These are phyloP conservation scores for Scedosporium minutisporum DNA, from an alignment of 2,329 filamentous ascomycete genomes.

Conservation along the genomic window DNA sequence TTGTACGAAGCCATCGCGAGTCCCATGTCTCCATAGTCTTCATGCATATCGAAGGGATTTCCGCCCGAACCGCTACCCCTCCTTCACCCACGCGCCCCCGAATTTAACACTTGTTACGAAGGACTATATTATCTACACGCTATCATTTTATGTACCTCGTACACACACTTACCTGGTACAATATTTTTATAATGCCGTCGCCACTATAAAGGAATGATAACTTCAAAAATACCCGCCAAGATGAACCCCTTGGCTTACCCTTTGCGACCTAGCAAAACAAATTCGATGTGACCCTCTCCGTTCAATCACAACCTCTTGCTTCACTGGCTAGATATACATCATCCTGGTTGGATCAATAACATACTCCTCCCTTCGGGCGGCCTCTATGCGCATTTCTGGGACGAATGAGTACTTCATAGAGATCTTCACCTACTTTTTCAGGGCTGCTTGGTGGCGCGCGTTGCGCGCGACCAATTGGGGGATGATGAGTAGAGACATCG, in stretches of 20 bases:
- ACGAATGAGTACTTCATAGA: background rate
- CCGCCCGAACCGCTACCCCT: background rate
- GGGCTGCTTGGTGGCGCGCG: background rate
- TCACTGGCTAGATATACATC: too few species aligned
- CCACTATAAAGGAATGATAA: background rate
- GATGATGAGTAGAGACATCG: background rate
- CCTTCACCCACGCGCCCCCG: background rate
- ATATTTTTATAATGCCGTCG: background rate
- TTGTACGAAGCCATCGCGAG: background rate
- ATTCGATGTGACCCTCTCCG: background rate
- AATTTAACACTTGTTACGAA: background rate
- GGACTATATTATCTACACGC: too few species aligned
- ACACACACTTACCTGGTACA: background rate
- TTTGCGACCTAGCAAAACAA: background rate
- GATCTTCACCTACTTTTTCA: background rate
- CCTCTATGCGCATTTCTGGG: background rate
- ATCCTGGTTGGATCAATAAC: too few species aligned
- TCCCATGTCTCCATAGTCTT: background rate
- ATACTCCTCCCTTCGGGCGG: background rate
- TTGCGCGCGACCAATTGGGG: background rate
- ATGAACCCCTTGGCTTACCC: background rate
- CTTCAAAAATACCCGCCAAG: background rate
- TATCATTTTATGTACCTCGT: background rate
- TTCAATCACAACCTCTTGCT: background rate
- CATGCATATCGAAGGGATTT: background rate